Evolutionary conservation across 805 yeast genomes (phyloP), one percentile per base, ranked within the genome.

Genomic region (Wickerhamiella galacta): DNA sequence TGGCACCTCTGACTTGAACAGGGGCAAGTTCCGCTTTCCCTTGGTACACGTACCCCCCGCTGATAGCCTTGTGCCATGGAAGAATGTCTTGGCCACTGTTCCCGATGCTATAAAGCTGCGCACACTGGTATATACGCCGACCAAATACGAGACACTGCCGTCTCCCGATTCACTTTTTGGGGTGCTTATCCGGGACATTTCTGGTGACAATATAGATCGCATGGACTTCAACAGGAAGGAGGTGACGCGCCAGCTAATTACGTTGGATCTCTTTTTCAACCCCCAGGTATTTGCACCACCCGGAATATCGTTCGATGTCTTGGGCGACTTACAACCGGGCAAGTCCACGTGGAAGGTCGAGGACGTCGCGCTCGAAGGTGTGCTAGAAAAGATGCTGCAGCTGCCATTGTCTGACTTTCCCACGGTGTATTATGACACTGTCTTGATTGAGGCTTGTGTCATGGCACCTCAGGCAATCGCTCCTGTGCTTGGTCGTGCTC

Each of bases 401-500:
- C 61, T 87, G 32, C 93, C 95, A 3, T 46, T 56, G 2, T 60
- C 80, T 1, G 63, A 74, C 19, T 72, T 75, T 39, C 72, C 74
- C 15, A 68, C 61, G 9, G 76, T 83, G 19, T 90, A 83, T 53
- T 90, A 77, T 55, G 80, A 81, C 54, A 67, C 92, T 2, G 70
- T 85, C 8, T 61, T 90, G 38, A 82, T 83, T 20, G 85, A 85
- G 46, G 80, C 90, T 30, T 87, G 96, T 55, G 66, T 72, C 45
- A 63, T 81, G 63, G 74, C 87, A 43, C 76, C 83, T 33, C 66
- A 66, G 29, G 72, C 92, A 0, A 75, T 87, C 49, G 95, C 96
- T 1, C 95, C 95, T 6, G 93, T 85, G 1, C 71, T 90, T 49
- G 98, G 96, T 25, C 70, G 94, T 41, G 92, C 94, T 1, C 70